Evolutionary conservation across 257 asterid species (phyloP), one percentile per base, ranked within the genome.

Genomic region (Solanum pimpinellifolium): DNA sequence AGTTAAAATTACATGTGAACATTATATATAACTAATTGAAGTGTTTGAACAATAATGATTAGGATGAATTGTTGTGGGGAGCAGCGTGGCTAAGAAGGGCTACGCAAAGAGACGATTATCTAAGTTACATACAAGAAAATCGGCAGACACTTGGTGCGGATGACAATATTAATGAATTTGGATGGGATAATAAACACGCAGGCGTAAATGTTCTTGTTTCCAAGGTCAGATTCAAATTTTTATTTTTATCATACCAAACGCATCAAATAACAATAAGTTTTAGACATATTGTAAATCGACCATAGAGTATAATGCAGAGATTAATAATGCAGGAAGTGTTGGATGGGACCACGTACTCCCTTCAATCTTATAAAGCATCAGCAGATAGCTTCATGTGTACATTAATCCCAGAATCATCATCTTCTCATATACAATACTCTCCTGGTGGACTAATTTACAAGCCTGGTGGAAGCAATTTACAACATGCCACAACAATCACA

Each of bases 181-280:
- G 99, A 18, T 97, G 99, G 99, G 99, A 97, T 91, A 96, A 97
- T 86, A 97, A 97, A 91, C 99, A 97, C 83, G 99, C 99, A 9
- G 99, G 99, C 65, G 89, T 97, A 23, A 96, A 96, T 65, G 98
- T 97, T 65, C 97, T 97, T 6, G 92, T 97, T 76, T 94, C 99
- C 47, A 93, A 97, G 98, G 99, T 97, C 16, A 65, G 39, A 12
- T 56, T 70, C 49, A 37, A 37, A 5, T 37, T 37, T 37, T 37
- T 37, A 37, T 37, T 37, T 73, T 35, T 37, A 7, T 20, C 29
- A 6, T 73, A 73, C 13, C 9, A 37, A 2, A 37, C 0, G 3
- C 49, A 4, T 44, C 13, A 72, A 33, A 1, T 31, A 31, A 11
- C 7, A 21, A 31, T 15, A 31, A 33, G 59, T 1, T 31, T 1